Base-by-base conservation (phyloP, 805 yeast genomes). In the Metschnikowia reukaufii region DNA sequence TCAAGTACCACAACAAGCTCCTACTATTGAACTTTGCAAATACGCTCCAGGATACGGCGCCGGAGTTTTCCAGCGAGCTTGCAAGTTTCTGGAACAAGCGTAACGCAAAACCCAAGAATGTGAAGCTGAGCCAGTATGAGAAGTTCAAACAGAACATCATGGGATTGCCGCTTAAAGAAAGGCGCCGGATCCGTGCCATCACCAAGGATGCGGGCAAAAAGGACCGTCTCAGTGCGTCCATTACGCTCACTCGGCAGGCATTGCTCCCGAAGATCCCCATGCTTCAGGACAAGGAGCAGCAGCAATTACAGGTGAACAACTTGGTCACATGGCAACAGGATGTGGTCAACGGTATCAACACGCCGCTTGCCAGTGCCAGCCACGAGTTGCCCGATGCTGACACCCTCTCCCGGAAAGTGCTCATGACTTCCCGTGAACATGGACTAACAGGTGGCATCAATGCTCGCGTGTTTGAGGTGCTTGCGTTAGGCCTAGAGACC, bases 281-380 rank as follows among this genome's bases (percentile, higher is more conserved):
- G 61, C 82, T 79, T 33, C 78, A 77, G 46, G 79, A 73, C 44
- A 69, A 66, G 47, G 76, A 67, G 44, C 73, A 72, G 50, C 77
- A 69, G 51, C 76, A 65, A 49, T 55, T 65, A 40, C 75, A 70
- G 45, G 76, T 71, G 23, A 72, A 70, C 45, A 80, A 79, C 55
- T 77, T 88, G 29, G 77, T 83, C 25, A 85, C 85, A 56, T 90
- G 97, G 92, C 88, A 95, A 18, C 96, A 91, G 64, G 98, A 94
- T 61, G 88, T 94, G 15, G 77, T 85, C 44, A 90, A 85, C 59
- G 95, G 94, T 3, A 78, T 88, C 45, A 89, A 87, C 55, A 80
- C 94, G 1, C 92, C 94, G 4, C 72, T 91, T 30, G 78, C 92
- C 2, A 72, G 87, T 0, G 96, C 92, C 55, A 73, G 80, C 31